Percentiles rank a stretch among this genome's conserved stretches.
Evolutionary conservation across 257 asterid genomes (phyloP).

Genomic region (Haberlea rhodopensis): DNA sequence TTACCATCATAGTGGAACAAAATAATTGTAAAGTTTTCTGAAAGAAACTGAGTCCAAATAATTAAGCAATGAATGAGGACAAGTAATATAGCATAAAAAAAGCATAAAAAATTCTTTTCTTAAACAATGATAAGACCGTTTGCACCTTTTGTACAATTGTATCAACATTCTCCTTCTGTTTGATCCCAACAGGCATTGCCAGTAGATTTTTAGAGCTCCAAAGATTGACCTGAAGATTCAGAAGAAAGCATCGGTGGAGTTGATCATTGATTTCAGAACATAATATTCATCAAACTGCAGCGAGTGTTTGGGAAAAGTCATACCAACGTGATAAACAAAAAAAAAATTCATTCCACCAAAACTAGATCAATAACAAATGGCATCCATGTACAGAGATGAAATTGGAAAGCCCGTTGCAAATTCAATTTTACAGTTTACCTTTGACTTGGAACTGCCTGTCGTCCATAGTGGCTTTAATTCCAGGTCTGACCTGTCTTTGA

Average conservation of each 20-base stretch:
- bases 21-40: conserved; percentile 77
- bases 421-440: conserved; percentile 39
- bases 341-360: conserved; percentile 18
- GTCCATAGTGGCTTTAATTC: conserved; percentile 86
- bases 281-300: conserved; percentile 11
- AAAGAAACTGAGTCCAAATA: conserved; percentile 71
- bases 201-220: conserved; percentile 48
- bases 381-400: not conserved
- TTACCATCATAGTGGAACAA: conserved; percentile 93
- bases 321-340: conserved; percentile 5
- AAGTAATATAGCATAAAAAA: conserved; percentile 14
- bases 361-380: not conserved
- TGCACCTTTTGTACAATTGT: conserved; percentile 63
- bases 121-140: conserved; percentile 16
- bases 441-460: conserved; percentile 52
- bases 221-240: conserved; percentile 45
- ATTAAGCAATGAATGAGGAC: conserved; percentile 24
- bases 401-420: conserved; percentile 8
- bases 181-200: conserved; percentile 87
- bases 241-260: conserved; percentile 11
- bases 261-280: conserved; percentile 3
- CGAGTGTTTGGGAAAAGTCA: not conserved
- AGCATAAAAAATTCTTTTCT: conserved; percentile 2
- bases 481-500: conserved; percentile 67
- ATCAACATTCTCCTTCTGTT: conserved; percentile 74